Evolutionary conservation across 306 rosid species (phyloP).

Genomic region (Glycine tomentella): DNA sequence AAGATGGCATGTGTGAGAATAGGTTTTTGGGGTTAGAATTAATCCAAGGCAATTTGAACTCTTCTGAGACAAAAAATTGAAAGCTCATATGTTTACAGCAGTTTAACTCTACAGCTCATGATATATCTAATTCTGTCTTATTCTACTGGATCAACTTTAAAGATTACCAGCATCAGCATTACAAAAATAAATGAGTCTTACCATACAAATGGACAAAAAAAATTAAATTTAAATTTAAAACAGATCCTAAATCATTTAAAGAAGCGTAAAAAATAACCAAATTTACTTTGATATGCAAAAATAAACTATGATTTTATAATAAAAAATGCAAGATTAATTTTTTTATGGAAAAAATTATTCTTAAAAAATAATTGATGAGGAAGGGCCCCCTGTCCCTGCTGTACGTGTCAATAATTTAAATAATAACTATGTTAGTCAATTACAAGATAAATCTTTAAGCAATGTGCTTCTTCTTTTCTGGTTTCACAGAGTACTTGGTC

Average conservation of each 20-base stretch:
- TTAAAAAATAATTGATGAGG: background rate
- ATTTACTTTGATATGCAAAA: too few species aligned
- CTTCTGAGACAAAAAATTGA: background rate
- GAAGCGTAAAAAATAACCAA: background rate
- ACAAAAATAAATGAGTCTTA: background rate
- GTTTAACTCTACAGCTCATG: background rate
- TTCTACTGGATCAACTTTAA: too few species aligned
- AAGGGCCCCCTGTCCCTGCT: background rate
- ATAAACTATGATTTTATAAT: background rate
- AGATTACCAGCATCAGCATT: background rate
- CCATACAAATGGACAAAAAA: background rate
- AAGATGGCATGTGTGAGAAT: background rate
- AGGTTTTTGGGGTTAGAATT: background rate
- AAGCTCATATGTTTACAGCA: background rate
- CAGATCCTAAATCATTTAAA: background rate
- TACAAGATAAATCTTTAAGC: background rate
- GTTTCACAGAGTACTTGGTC: conserved; percentile 9
- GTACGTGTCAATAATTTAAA: background rate
- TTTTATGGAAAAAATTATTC: background rate
- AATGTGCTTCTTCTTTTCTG: background rate
- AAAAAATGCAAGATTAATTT: background rate
- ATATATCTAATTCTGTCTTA: background rate
- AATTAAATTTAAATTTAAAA: too few species aligned
- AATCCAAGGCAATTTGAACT: background rate
- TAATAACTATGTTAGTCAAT: background rate